A percentile compares a stretch with the other conserved stretches of the same genome.
Evolutionary conservation across 2,329 filamentous ascomycete genomes (phyloP).

Genomic region (Plectosphaerella cucumerina): DNA sequence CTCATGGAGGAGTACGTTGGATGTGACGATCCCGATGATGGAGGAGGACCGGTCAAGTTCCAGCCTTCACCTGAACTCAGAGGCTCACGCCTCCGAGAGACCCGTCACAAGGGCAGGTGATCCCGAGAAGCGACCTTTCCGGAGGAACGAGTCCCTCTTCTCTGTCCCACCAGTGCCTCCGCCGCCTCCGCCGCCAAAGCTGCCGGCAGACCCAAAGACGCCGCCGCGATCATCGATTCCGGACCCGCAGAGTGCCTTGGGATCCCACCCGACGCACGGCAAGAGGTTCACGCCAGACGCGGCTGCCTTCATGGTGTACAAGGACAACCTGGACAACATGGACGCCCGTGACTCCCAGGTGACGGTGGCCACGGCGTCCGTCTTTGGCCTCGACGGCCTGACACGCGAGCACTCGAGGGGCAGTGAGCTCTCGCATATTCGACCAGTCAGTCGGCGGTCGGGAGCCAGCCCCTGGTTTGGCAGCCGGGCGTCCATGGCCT

Average conservation of each 20-base stretch:
- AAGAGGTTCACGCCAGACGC: slow-evolving; percentile 7
- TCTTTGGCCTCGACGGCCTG: slow-evolving; percentile 2
- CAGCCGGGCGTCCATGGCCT: slow-evolving; percentile 10
- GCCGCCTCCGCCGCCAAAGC: neutral
- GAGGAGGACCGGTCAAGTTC: slow-evolving; percentile 4
- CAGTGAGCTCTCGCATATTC: slow-evolving; percentile 5
- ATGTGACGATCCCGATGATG: slow-evolving; percentile 21
- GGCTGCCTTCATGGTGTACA: slow-evolving; percentile 2
- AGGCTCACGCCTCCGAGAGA: slow-evolving; percentile 12
- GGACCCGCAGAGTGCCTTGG: slow-evolving; percentile 7
- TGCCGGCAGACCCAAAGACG: neutral
- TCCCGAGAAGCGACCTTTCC: neutral
- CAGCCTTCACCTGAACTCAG: slow-evolving; percentile 18
- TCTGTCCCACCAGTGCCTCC: neutral
- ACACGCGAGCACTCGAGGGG: slow-evolving; percentile 5
- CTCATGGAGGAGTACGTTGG: slow-evolving; percentile 22
- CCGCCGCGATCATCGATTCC: slow-evolving; percentile 6
- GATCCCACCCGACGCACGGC: slow-evolving; percentile 8
- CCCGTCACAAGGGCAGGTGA: neutral
- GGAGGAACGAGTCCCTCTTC: neutral
- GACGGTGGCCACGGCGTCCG: neutral
- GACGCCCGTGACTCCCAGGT: neutral
- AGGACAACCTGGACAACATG: neutral
- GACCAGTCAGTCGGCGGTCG: slow-evolving; percentile 12
- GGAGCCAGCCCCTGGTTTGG: slow-evolving; percentile 13